Conservation (phyloP, 2,329 filamentous ascomycete species). For the Anthostomella pinea region DNA sequence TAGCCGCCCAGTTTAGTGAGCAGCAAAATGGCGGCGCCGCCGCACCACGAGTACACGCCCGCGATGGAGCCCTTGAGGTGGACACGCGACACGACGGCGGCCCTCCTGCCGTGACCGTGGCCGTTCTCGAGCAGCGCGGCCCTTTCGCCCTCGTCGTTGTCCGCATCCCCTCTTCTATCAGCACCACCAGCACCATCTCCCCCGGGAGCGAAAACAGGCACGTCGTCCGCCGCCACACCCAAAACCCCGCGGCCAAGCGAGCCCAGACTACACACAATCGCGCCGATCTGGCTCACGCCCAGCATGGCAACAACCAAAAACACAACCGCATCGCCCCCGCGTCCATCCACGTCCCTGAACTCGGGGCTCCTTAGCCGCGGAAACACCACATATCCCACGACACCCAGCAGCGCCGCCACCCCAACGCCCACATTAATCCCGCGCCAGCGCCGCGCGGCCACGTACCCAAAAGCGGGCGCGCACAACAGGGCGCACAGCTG, state of each 20-base stretch:
- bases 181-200: not conserved
- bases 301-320: constrained; percentile 77
- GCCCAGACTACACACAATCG: constrained; percentile 93
- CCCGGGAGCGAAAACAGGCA: not conserved
- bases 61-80: constrained; percentile 89
- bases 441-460: constrained; percentile 25
- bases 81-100: constrained; percentile 40
- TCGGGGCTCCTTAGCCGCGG: constrained; percentile 77
- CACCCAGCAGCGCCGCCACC: constrained; percentile 67
- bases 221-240: constrained; percentile 39
- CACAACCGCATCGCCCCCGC: constrained; percentile 65
- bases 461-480: constrained; percentile 83
- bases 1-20: constrained; percentile 88
- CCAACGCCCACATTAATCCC: constrained; percentile 72
- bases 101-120: constrained; percentile 36
- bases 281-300: constrained; percentile 91
- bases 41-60: constrained; percentile 88
- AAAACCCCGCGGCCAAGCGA: constrained; percentile 80
- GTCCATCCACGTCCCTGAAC: constrained; percentile 58
- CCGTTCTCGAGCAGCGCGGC: constrained; percentile 32
- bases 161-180: constrained; percentile 12
- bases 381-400: constrained; percentile 75
- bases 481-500: constrained; percentile 82
- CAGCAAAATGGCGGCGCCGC: constrained; percentile 83
- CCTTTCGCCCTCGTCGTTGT: constrained; percentile 24